Evolutionary conservation across 768 basidiomycete genomes (phyloP).

Genomic region (Lactifluus echinatus): DNA sequence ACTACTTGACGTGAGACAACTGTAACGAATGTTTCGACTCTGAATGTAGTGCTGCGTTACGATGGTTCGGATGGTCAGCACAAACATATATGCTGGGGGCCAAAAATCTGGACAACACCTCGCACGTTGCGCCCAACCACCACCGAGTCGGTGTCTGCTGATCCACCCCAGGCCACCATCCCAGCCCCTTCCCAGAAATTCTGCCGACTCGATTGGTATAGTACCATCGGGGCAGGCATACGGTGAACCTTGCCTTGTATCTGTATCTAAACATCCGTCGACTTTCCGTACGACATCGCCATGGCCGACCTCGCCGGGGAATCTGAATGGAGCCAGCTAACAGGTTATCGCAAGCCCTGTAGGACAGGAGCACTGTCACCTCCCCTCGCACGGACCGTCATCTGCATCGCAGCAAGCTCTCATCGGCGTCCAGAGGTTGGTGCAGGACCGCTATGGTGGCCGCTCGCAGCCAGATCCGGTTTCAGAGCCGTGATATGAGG

Average conservation of each 20-base stretch:
- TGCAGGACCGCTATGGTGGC: conserved; percentile 29
- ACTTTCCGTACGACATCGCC: conserved; percentile 19
- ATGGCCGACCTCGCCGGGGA: neutral
- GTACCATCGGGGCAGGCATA: conserved; percentile 22
- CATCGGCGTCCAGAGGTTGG: no score
- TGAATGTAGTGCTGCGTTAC: neutral
- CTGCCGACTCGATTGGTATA: conserved; percentile 20
- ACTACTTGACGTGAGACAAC: neutral
- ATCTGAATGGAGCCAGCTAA: conserved; percentile 10
- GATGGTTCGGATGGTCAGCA: neutral
- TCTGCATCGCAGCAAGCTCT: neutral
- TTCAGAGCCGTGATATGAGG: conserved; percentile 8
- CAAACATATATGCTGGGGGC: neutral
- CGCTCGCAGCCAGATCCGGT: conserved; percentile 26
- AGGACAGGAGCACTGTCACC: no score
- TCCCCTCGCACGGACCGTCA: no score
- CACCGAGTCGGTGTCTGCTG: neutral
- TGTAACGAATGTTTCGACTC: neutral
- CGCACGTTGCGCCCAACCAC: neutral
- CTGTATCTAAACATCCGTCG: conserved; percentile 13
- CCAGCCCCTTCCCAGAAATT: conserved; percentile 19
- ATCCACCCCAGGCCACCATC: neutral
- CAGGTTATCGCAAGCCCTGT: conserved; percentile 19
- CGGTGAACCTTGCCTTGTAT: conserved; percentile 24
- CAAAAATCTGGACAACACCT: neutral